Base-by-base conservation (phyloP, 2,329 filamentous ascomycete species). In the Hypocreales sp. region DNA sequence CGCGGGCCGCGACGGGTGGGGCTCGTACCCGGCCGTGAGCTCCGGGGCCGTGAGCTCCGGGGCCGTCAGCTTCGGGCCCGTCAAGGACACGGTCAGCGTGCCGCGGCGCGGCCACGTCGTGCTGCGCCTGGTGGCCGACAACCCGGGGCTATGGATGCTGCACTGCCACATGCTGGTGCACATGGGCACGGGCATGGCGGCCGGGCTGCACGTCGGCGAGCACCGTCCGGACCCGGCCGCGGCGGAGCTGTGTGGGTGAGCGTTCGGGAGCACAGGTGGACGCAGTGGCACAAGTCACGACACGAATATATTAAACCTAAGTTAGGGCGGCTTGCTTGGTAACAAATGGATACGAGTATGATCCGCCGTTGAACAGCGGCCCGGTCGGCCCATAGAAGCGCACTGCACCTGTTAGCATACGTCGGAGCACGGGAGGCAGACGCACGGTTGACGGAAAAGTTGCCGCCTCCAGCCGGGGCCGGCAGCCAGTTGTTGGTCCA, bases 61-160 rank as follows among this genome's bases (percentile, higher is more conserved):
- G 4, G 17, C 28, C 4, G 24, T 35, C 23, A 36, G 38, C 17
- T 22, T 39, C 22, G 31, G 43, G 3, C 18, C 45, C 2, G 26
- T 37, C n/a, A 44, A 44, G 25, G 45, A 48, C 20, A 63, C 61
- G 1, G 52, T 60, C 8, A 55, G 49, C 8, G 49, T 60, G 2
- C 60, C 42, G 10, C 33, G 39, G 11, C 33, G 40, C 8, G 42
- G 41, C 2, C 35, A 44, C 15, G 41, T 41, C 9, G 37, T 44
- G 2, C 28, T 45, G 13, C 30, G 38, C 4, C 30, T 44, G 8
- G 24, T 31, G 9, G 38, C 39, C 3, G 40, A 41, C 18, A 44
- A 44, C 18, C 39, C 39, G 1, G 42, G 41, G 3, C 8, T 44
- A 9, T 45, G 43, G 43, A 39, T 44, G 38, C 24, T 46, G 25